Evolutionary conservation across 352 stramenopile genomes (phyloP).

Genomic region (Pythium chondricola): DNA sequence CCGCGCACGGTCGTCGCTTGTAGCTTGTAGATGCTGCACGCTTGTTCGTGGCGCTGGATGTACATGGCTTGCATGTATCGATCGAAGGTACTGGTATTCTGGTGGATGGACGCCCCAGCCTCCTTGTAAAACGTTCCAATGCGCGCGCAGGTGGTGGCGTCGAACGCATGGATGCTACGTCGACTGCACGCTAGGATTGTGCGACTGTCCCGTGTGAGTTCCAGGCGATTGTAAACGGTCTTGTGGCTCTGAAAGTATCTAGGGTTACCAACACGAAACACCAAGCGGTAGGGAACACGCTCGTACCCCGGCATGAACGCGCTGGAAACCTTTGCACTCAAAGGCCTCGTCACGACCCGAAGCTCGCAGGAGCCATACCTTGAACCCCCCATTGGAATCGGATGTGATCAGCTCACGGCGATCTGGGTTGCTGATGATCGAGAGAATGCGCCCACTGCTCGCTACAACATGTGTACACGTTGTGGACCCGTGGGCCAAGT

Average conservation of each 20-base stretch:
- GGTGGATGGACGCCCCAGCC: background rate
- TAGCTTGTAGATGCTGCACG: slow-evolving; percentile 6
- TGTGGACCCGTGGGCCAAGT: slow-evolving; percentile 32
- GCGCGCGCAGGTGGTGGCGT: slow-evolving; percentile 13
- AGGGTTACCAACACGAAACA: background rate
- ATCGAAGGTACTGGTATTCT: background rate
- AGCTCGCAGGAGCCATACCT: slow-evolving; percentile 39
- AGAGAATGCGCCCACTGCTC: slow-evolving; percentile 23
- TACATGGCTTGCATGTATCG: slow-evolving; percentile 1
- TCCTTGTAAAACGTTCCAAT: slow-evolving; percentile 12
- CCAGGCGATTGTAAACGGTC: slow-evolving; percentile 3
- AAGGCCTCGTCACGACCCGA: slow-evolving; percentile 16
- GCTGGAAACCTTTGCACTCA: slow-evolving; percentile 42
- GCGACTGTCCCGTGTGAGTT: slow-evolving; percentile 6
- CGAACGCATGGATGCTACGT: slow-evolving; percentile 14
- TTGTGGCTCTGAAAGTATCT: slow-evolving; percentile 10
- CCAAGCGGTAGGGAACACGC: too few relatives aligned
- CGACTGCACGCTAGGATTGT: slow-evolving; percentile 14
- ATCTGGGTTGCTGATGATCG: slow-evolving; percentile 28
- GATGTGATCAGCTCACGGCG: slow-evolving; percentile 41
- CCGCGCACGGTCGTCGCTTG: background rate
- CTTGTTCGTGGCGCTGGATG: background rate
- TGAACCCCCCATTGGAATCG: slow-evolving; percentile 46
- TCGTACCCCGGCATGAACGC: slow-evolving; percentile 34
- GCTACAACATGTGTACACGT: slow-evolving; percentile 35